Base-by-base conservation (phyloP, 148 eudicot genomes). In the Rhododendron simsii region DNA sequence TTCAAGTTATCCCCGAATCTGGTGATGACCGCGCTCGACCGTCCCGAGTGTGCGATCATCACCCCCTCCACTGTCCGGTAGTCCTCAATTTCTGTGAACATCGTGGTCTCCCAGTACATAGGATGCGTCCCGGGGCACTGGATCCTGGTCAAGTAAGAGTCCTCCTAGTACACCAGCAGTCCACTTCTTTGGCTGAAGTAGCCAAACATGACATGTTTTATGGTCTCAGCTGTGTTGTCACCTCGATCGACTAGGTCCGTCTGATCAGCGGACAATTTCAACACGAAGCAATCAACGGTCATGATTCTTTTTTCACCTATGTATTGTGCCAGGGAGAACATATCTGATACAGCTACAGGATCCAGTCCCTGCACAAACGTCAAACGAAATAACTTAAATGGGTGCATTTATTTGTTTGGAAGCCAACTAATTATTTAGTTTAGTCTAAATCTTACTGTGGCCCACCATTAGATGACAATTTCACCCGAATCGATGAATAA, bases 121-220 rank as follows among this genome's bases (percentile, higher is more conserved):
- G 98, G 98, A 10, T 69, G 87, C 6, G 90, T 67, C 63, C 98
- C 98, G 0, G 98, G 99, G 51, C 93, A 90, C 88, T 97, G 99
- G 33, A 97, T 91, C 85, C 98, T 91, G 53, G 98, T 97, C 73
- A 97, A 82, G 92, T 94, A 95, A 2, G 99, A 95, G 91, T 97
- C 99, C 75, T 97, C 99, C 41, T 95, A 86, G 90, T 92, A 90
- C 20, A 95, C 94, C 21, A 97, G 87, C 16, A 97, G 85, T 18
- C 98, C 98, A 86, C 94, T 95, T 85, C 89, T 95, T 81, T 97
- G 99, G 92, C 98, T 95, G 83, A 97, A 97, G 93, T 93, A 97
- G 44, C 98, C 99, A 41, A 94, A 91, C 61, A 94, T 90, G 15
- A 93, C 95, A 78, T 97, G 99, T 81, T 97, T 97, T 89, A 97